Conservation (phyloP, 441 rosid genomes). For the Hura crepitans region DNA sequence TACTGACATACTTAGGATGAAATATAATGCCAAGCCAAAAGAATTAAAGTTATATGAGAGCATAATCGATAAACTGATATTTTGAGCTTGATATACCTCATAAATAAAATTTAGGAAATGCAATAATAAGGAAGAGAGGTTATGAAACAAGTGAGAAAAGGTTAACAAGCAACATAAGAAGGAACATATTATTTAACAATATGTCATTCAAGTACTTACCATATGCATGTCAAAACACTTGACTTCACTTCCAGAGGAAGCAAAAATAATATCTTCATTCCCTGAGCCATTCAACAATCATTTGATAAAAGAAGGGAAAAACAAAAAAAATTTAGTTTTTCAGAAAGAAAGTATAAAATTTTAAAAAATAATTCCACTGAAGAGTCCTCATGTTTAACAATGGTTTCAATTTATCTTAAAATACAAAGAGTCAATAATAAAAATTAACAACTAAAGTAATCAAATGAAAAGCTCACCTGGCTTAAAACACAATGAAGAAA, state of each 20-base stretch:
- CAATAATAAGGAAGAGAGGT: background rate
- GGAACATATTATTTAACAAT: background rate
- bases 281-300: slow-evolving; percentile 37
- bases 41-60: background rate
- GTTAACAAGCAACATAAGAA: background rate
- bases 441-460: background rate
- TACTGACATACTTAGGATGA: background rate
- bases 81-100: background rate
- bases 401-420: background rate
- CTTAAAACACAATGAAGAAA: slow-evolving; percentile 75
- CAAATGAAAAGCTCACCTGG: slow-evolving; percentile 42
- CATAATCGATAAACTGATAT: background rate
- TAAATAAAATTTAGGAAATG: background rate
- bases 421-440: background rate
- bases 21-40: background rate
- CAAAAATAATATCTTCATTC: slow-evolving; percentile 63
- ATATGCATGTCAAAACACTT: slow-evolving; percentile 70
- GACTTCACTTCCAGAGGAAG: slow-evolving; percentile 57
- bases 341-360: background rate
- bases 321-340: background rate
- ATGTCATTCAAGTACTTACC: slow-evolving; percentile 37
- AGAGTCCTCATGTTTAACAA: background rate
- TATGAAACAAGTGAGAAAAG: background rate
- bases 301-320: background rate
- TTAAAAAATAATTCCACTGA: background rate